These are phyloP conservation scores for Colletotrichum sp. DNA, from an alignment of 2,329 filamentous ascomycete genomes.

Conservation along the genomic window DNA sequence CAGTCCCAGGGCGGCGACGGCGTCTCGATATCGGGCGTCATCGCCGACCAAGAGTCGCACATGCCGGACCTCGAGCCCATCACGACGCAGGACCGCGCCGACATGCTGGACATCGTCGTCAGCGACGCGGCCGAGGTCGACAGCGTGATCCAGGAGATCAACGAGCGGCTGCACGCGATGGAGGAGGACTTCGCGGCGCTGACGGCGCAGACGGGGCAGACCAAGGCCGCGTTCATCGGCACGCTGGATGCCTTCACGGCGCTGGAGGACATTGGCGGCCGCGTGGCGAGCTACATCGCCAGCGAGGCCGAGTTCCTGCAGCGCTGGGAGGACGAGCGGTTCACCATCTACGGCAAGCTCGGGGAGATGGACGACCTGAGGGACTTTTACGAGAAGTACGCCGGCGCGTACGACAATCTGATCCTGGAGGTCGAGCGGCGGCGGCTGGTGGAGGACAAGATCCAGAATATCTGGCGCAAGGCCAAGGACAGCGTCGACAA, in stretches of 20 bases:
- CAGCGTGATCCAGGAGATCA: constrained; percentile 73
- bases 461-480: constrained; percentile 76
- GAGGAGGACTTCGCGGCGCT: constrained; percentile 72
- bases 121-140: constrained; percentile 73
- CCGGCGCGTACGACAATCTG: constrained; percentile 82
- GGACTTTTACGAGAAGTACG: constrained; percentile 87
- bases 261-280: constrained; percentile 70
- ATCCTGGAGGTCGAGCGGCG: constrained; percentile 84
- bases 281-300: constrained; percentile 68
- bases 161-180: constrained; percentile 78
- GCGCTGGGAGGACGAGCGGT: constrained; percentile 77
- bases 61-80: constrained; percentile 68
- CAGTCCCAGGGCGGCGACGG: constrained; percentile 50
- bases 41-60: constrained; percentile 60
- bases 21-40: constrained; percentile 71
- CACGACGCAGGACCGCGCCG: constrained; percentile 74
- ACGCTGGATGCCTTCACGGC: constrained; percentile 68
- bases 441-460: constrained; percentile 73
- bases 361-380: constrained; percentile 78
- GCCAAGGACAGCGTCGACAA: constrained; percentile 79
- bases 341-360: constrained; percentile 71
- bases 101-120: constrained; percentile 83
- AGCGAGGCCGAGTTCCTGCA: constrained; percentile 68
- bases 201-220: constrained; percentile 63
- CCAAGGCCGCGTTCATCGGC: constrained; percentile 59